Base-by-base conservation (phyloP, 371 early-diverging fungal genomes). In the Basidiobolus meristosporus region DNA sequence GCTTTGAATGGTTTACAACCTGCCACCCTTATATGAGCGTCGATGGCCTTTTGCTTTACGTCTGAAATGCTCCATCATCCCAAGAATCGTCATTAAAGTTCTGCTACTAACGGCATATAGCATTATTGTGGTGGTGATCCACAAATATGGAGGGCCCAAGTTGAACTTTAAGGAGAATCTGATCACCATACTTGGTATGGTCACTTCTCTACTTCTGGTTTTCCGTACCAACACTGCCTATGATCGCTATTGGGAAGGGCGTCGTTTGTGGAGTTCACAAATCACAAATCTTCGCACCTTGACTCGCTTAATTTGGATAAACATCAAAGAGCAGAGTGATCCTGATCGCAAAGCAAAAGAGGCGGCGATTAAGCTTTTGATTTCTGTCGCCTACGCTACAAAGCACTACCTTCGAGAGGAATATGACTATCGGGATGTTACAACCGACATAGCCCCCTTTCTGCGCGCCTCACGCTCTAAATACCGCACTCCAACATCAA, bases 321-420 rank as follows among this genome's bases (percentile, higher is more conserved):
- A 54, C 31, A 48, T 59, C 5, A 51, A 51, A 40, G 64, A 57
- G 39, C 47, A 54, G 1, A 51, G 49, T 37, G 46, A 47, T 5
- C 54, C 52, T 36, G 60, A 62, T 4, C 19, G 59, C 22, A 39
- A 56, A 2, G 68, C 68, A 38, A 74, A 73, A 44, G 60, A 58
- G 45, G 65, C 65, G 0, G 71, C 68, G 28, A 69, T 77, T 50
- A 68, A 77, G 50, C 52, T 82, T n/a, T 47, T 77, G 31, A 52
- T 72, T 2, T 84, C 84, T 1, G 79, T 75, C 45, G 62, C 71
- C 28, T 53, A 66, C 36, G 59, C 79, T 16, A 63, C 68, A 39
- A 82, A 83, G 59, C 73, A 81, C 46, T 74, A 79, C 42, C 51
- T 86, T 20, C 72, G 82, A 21, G 62, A 55, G 29, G 73, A 80